Conservation (phyloP, 352 stramenopile genomes). For the Globisporangium radiosum region DNA sequence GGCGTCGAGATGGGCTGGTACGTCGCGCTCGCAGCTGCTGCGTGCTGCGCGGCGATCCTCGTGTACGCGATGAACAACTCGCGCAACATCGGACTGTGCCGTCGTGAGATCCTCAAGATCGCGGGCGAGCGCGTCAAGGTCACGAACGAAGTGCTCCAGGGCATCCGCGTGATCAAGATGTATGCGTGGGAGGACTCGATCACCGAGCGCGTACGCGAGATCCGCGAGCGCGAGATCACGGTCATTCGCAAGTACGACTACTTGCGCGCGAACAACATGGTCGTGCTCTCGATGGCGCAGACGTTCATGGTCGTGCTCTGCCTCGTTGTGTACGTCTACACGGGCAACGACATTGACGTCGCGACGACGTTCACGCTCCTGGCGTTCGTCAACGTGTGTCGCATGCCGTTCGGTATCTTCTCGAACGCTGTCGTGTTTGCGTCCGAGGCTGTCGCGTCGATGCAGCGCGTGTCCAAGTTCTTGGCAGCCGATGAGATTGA, state of each 20-base stretch:
- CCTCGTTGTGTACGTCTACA: slow-evolving; percentile 19
- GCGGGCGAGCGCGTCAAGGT: slow-evolving; percentile 84
- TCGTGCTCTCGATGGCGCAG: slow-evolving; percentile 16
- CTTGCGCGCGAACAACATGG: slow-evolving; percentile 23
- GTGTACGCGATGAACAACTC: slow-evolving; percentile 22
- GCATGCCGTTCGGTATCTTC: slow-evolving; percentile 30
- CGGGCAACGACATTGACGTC: slow-evolving; percentile 17
- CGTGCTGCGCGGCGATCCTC: slow-evolving; percentile 7
- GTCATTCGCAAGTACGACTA: slow-evolving; percentile 31
- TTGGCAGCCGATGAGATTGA: slow-evolving; percentile 27
- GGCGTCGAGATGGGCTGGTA: slow-evolving; percentile 13
- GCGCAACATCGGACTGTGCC: slow-evolving; percentile 21
- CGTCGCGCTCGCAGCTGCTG: slow-evolving; percentile 16
- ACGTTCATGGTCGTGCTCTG: slow-evolving; percentile 16
- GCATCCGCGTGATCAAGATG: slow-evolving; percentile 89
- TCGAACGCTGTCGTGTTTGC: slow-evolving; percentile 25
- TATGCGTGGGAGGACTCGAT: slow-evolving; percentile 77
- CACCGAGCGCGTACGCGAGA: slow-evolving; percentile 21
- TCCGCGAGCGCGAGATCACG: slow-evolving; percentile 19
- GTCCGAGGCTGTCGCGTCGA: slow-evolving; percentile 21
- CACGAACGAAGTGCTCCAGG: slow-evolving; percentile 90
- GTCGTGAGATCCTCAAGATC: slow-evolving; percentile 32
- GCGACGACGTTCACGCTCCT: slow-evolving; percentile 24
- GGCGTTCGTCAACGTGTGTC: slow-evolving; percentile 26
- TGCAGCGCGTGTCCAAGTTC: slow-evolving; percentile 25